Evolutionary conservation across 441 rosid genomes (phyloP).

Genomic region (Arabidopsis hybrid): DNA sequence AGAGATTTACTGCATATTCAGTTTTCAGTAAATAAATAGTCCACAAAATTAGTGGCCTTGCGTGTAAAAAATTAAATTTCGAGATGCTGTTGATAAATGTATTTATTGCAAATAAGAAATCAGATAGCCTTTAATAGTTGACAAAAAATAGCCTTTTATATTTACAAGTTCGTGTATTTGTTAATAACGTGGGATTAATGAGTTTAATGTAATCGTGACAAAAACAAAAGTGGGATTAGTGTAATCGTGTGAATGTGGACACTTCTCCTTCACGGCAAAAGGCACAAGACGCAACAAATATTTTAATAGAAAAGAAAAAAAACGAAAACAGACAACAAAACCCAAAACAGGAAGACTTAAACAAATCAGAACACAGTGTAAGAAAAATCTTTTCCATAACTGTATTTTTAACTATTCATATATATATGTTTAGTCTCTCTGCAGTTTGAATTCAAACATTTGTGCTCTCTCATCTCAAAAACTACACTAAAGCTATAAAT

Average conservation of each 20-base stretch:
- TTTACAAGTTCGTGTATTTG: not conserved
- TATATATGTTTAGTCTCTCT: too few relatives aligned
- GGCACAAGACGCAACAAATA: not conserved
- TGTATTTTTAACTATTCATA: too few relatives aligned
- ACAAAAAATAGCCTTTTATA: too few relatives aligned
- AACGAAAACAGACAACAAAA: conserved; percentile 33
- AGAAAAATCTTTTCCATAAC: not conserved
- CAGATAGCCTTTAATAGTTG: too few relatives aligned
- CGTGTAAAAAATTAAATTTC: not conserved
- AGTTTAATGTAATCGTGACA: not conserved
- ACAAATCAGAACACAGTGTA: conserved; percentile 8
- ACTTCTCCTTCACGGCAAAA: conserved; percentile 9
- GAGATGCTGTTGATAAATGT: too few relatives aligned
- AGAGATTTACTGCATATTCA: not conserved
- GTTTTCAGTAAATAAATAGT: too few relatives aligned
- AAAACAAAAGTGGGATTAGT: too few relatives aligned
- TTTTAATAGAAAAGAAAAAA: not conserved
- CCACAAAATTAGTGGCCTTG: too few relatives aligned
- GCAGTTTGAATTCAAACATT: not conserved
- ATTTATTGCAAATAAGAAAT: too few relatives aligned
- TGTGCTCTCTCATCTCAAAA: not conserved
- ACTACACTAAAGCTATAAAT: not conserved
- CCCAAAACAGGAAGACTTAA: conserved; percentile 27
- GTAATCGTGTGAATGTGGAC: conserved; percentile 11
- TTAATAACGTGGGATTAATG: conserved; percentile 4